phyloP scores from a whole-genome alignment of 1,284 basidiomycete genomes.

The Irpex rosettiformis region DNA sequence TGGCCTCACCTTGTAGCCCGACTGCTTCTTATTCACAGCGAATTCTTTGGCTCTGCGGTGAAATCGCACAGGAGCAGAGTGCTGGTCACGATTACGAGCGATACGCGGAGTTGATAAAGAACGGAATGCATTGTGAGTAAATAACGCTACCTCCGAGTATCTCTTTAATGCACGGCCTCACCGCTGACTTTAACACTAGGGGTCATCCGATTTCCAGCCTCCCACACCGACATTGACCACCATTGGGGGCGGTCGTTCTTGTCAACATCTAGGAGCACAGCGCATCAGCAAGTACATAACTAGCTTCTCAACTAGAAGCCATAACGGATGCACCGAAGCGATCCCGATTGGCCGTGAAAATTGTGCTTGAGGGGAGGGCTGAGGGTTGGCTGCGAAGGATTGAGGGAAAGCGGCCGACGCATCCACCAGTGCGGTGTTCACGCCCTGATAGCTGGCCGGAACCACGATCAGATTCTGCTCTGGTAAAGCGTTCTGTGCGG shows the following conservation, averaged over 20 bases:
- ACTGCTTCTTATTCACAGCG: background rate
- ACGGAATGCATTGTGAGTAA: too few species aligned
- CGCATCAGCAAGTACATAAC: too few species aligned
- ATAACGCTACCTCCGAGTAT: too few species aligned
- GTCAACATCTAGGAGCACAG: background rate
- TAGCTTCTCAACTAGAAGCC: constrained; percentile 3
- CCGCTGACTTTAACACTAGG: too few species aligned
- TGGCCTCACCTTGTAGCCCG: background rate
- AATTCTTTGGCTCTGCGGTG: too few species aligned
- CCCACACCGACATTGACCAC: too few species aligned
- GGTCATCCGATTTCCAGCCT: too few species aligned
- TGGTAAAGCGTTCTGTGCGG: background rate
- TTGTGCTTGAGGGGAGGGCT: background rate
- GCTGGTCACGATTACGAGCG: too few species aligned
- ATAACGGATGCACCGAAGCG: background rate
- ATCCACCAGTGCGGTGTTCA: background rate
- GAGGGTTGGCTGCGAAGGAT: background rate
- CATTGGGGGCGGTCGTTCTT: too few species aligned
- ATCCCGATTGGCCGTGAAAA: background rate
- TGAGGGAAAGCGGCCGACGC: background rate
- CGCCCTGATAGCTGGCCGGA: background rate
- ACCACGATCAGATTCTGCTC: background rate
- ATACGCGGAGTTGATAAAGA: too few species aligned
- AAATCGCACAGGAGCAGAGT: background rate
- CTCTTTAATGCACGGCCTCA: too few species aligned